These are phyloP conservation scores for Mercurialis annua DNA, from an alignment of 345 rosid genomes.

Conservation along the genomic window DNA sequence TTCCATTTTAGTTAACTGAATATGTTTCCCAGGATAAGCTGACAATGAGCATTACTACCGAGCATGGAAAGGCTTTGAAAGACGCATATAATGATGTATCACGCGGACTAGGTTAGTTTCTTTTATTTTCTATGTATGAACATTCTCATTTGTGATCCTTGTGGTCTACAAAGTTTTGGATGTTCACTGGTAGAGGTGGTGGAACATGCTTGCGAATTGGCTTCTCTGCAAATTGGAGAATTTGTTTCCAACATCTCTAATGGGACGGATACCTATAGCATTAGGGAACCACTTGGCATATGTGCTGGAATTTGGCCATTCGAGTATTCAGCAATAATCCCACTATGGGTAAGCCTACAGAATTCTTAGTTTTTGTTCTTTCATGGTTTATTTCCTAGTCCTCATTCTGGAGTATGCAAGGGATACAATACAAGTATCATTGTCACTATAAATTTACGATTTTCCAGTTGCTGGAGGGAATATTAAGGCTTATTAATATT, in stretches of 20 bases:
- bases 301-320: conserved; percentile 55
- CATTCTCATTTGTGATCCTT: conserved; percentile 13
- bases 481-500: background rate
- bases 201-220: conserved; percentile 52
- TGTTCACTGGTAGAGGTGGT: conserved; percentile 41
- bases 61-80: conserved; percentile 54
- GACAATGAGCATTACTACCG: conserved; percentile 47
- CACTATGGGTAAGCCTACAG: conserved; percentile 46
- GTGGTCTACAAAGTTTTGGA: conserved; percentile 16
- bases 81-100: conserved; percentile 43
- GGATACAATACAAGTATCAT: background rate
- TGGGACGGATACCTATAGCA: conserved; percentile 43
- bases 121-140: conserved; percentile 5
- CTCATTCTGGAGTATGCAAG: background rate
- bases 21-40: conserved; percentile 47
- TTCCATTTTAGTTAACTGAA: conserved; percentile 1
- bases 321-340: conserved; percentile 49
- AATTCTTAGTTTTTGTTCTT: too few species aligned
- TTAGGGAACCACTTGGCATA: conserved; percentile 53
- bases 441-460: background rate
- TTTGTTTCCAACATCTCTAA: conserved; percentile 38
- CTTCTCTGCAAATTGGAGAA: conserved; percentile 46
- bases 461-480: background rate
- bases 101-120: conserved; percentile 46
- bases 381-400: background rate